Percentiles rank a stretch among this genome's conserved stretches.
Conservation (phyloP, 768 basidiomycete genomes). For the Kwoniella newhampshirensis region DNA sequence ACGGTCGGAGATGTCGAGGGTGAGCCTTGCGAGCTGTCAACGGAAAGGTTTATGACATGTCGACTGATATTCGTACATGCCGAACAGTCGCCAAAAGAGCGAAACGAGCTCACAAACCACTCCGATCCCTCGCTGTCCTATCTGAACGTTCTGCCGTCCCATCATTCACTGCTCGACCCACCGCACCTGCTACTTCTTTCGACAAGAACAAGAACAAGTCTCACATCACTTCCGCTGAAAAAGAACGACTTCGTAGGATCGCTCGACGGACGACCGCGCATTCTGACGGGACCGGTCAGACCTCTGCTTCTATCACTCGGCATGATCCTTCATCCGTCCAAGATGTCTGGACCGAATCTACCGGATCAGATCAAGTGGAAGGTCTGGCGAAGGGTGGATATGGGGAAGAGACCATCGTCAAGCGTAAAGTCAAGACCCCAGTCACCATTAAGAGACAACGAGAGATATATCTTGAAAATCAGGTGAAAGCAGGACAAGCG, state of each 20-base stretch:
- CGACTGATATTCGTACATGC: not conserved
- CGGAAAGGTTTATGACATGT: conserved; percentile 14
- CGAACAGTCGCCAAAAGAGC: conserved; percentile 43
- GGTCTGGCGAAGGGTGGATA: conserved; percentile 56
- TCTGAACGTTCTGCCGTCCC: conserved; percentile 83
- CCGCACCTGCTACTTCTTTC: conserved; percentile 17
- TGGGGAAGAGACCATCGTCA: conserved; percentile 36
- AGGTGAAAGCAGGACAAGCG: conserved; percentile 20
- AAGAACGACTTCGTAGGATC: conserved; percentile 72
- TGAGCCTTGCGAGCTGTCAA: conserved; percentile 54
- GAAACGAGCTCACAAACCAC: conserved; percentile 43
- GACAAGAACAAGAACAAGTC: conserved; percentile 37
- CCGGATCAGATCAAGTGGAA: conserved; percentile 9
- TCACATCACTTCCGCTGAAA: conserved; percentile 65
- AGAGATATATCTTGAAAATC: conserved; percentile 26
- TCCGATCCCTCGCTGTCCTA: conserved; percentile 70
- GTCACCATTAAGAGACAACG: conserved; percentile 39
- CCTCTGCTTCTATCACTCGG: conserved; percentile 10
- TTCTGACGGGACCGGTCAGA: conserved; percentile 16
- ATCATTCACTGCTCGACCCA: conserved; percentile 64
- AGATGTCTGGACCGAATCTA: conserved; percentile 12
- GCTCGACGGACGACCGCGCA: conserved; percentile 51
- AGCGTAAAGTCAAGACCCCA: conserved; percentile 50
- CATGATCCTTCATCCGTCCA: conserved; percentile 1
- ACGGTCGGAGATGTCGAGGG: conserved; percentile 72